phyloP scores from a whole-genome alignment of 2,329 filamentous ascomycete species.

The Dactylellina leptospora region DNA sequence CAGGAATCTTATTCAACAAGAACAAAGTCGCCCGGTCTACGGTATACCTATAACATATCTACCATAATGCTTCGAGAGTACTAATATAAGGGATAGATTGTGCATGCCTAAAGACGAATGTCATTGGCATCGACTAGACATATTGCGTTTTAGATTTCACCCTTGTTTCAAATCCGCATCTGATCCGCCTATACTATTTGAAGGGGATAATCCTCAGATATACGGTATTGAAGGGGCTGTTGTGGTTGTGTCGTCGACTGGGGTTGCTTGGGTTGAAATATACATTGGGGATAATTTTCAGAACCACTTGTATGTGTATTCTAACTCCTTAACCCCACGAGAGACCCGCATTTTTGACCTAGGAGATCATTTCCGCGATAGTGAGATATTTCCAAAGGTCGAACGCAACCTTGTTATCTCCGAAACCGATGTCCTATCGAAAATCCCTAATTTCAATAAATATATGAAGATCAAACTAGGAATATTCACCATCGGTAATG shows the following conservation, averaged over 20 bases:
- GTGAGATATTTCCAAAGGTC: constrained; percentile 60
- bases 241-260: constrained; percentile 79
- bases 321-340: constrained; percentile 64
- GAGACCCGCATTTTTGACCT: constrained; percentile 64
- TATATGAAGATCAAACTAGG: constrained; percentile 75
- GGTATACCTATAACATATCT: too few relatives aligned
- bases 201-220: constrained; percentile 55
- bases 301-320: constrained; percentile 79
- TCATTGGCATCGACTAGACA: constrained; percentile 88
- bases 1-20: constrained; percentile 56
- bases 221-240: constrained; percentile 75
- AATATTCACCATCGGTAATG: constrained; percentile 79
- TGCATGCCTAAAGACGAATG: constrained; percentile 75
- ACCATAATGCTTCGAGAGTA: too few relatives aligned
- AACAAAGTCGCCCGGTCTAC: constrained; percentile 55
- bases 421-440: constrained; percentile 75
- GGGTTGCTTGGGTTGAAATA: constrained; percentile 85
- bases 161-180: constrained; percentile 86
- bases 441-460: constrained; percentile 74
- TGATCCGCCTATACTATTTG: constrained; percentile 66
- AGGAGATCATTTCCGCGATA: neutral
- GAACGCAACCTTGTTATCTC: constrained; percentile 78
- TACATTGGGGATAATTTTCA: constrained; percentile 84
- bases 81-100: constrained; percentile 49
- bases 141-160: constrained; percentile 86